Base-by-base conservation (phyloP, 805 yeast species). In the Saccharomycopsis olivae region DNA sequence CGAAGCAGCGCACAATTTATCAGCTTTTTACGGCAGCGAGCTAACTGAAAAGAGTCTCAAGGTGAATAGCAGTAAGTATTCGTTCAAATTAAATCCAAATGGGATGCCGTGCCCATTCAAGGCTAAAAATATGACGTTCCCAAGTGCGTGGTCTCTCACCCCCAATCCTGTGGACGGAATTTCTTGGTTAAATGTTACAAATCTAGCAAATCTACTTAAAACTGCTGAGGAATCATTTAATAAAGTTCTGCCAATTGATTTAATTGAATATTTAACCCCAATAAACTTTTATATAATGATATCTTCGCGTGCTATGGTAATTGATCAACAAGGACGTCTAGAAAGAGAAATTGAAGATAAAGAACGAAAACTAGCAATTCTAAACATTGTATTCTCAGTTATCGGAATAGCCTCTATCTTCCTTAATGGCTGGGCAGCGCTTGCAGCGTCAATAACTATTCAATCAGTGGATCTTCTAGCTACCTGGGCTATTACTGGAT, bases 161-260 rank as follows among this genome's bases (percentile, higher is more conserved):
- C 42, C 41, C 14, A 38, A 42, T 20, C 40, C 40, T 5, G 32
- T 42, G 46, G 30, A 28, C 6, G 16, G 17, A 16, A 19, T 42
- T 10, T 20, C 10, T 15, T 28, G 21, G 9, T 20, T 15, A 13
- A 42, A 42, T 33, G 24, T 42, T n/a, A 33, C 39, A 8, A 34
- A 35, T 16, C 16, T 42, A 17, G 32, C 35, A 15, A 33, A 32
- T 25, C 21, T 42, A 11, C 27, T 42, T n/a, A 29, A 14, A 9
- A 29, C 35, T 16, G 46, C 42, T 14, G 17, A 30, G 5, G 16
- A 33, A 11, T 20, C 24, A n/a, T 27, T 38, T 9, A 27, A 20
- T 4, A 34, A 42, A 13, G 29, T 35, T 15, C 19, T 19, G 19
- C 42, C 40, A 13, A 23, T 36, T 11, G 41, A 39, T 21, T 33